Evolutionary conservation across 192 early-diverging fungal genomes (phyloP).

Genomic region (Umbelopsis vinacea): DNA sequence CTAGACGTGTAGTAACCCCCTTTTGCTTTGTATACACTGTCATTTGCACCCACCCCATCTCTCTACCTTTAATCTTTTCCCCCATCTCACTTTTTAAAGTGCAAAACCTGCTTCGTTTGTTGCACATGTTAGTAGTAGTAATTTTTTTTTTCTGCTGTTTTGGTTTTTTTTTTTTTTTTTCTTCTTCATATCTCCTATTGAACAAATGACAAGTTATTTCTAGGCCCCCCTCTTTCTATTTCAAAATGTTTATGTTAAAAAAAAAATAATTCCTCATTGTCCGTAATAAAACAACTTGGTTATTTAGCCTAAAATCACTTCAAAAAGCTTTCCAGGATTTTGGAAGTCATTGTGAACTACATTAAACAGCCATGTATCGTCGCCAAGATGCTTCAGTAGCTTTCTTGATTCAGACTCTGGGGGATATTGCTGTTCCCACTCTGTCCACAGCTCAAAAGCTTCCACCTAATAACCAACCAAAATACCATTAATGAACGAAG

Average conservation of each 20-base stretch:
- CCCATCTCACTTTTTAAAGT: not conserved
- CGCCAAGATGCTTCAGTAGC: slow-evolving; percentile 68
- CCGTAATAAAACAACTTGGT: slow-evolving; percentile 1
- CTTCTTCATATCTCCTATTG: too few relatives aligned
- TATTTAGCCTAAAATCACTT: slow-evolving; percentile 37
- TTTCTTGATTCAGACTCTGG: slow-evolving; percentile 55
- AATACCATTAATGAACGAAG: not conserved
- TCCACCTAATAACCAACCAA: slow-evolving; percentile 55
- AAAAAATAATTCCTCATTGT: not conserved
- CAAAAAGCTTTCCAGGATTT: slow-evolving; percentile 48
- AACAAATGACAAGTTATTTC: not conserved
- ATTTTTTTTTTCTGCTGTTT: not conserved
- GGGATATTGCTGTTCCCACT: slow-evolving; percentile 75
- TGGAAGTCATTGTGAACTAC: slow-evolving; percentile 83
- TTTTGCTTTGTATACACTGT: slow-evolving; percentile 13
- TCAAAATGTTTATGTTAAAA: not conserved
- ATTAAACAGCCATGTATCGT: slow-evolving; percentile 76
- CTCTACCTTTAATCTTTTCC: not conserved
- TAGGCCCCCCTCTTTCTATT: not conserved
- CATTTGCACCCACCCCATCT: too few relatives aligned
- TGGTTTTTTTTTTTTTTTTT: not conserved
- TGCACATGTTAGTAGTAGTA: not conserved
- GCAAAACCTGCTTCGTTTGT: not conserved
- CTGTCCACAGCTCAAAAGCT: slow-evolving; percentile 80
- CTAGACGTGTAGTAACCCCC: slow-evolving; percentile 21